These are phyloP conservation scores for Podospora pseudocomata DNA, from an alignment of 495 filamentous ascomycete species.

Conservation along the genomic window DNA sequence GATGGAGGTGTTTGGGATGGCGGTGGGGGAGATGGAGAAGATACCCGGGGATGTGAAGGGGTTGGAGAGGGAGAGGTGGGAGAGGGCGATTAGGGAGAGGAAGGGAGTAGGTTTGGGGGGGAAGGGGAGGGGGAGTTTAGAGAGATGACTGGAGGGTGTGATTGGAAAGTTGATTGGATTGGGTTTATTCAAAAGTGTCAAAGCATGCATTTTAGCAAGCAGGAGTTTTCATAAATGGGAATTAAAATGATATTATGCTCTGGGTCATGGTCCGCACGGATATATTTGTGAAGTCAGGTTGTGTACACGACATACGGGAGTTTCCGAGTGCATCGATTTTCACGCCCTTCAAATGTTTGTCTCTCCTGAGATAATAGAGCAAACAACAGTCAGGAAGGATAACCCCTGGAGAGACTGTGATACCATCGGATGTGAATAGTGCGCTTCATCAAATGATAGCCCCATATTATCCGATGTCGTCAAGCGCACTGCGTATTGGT, in stretches of 20 bases:
- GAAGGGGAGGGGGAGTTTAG: slow-evolving; percentile 10
- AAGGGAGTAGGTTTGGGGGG: slow-evolving; percentile 42
- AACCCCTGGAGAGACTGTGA: background rate
- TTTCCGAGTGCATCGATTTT: background rate
- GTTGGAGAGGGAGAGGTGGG: slow-evolving; percentile 38
- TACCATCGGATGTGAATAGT: background rate
- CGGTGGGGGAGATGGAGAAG: slow-evolving; percentile 38
- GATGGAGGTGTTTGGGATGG: slow-evolving; percentile 58
- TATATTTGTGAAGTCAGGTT: background rate
- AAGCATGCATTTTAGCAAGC: background rate
- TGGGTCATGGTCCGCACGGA: background rate
- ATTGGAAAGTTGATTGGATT: background rate
- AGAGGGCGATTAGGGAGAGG: slow-evolving; percentile 36
- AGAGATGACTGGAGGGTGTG: too few species aligned
- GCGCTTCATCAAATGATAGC: background rate
- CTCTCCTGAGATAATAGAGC: background rate
- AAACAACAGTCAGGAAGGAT: background rate
- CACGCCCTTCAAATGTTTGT: background rate
- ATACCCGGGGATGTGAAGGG: background rate
- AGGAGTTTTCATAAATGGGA: background rate
- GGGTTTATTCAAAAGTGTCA: background rate
- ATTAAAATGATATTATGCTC: background rate
- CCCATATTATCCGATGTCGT: background rate
- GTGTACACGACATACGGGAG: background rate
- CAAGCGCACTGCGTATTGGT: background rate